Conservation (phyloP, 192 early-diverging fungal species). For the Entomortierella lignicola region DNA sequence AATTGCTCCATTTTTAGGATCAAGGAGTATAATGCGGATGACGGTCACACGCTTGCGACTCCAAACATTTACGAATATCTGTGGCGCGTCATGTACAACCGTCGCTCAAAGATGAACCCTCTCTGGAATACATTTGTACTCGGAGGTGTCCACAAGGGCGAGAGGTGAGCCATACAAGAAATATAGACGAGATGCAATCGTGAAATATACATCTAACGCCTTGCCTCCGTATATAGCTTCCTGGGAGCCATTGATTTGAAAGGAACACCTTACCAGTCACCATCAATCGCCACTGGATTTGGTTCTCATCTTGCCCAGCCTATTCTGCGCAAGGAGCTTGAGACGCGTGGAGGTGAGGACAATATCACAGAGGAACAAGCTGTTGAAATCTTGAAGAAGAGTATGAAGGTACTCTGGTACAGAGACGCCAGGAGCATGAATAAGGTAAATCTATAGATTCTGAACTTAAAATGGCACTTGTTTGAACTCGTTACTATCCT, state of each 20-base stretch:
- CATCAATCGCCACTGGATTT: slow-evolving; percentile 95
- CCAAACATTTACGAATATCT: slow-evolving; percentile 93
- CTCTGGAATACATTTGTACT: slow-evolving; percentile 97
- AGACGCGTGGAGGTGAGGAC: slow-evolving; percentile 79
- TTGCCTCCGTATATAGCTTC: slow-evolving; percentile 58
- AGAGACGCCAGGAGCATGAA: slow-evolving; percentile 94
- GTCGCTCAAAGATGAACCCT: slow-evolving; percentile 90
- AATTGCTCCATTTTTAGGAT: slow-evolving; percentile 63
- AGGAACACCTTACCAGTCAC: slow-evolving; percentile 93
- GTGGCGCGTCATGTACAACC: slow-evolving; percentile 90
- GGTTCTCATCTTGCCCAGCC: slow-evolving; percentile 92
- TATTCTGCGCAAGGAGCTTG: slow-evolving; percentile 90
- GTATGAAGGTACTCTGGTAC: slow-evolving; percentile 95
- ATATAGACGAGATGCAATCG: not conserved
- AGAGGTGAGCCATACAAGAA: slow-evolving; percentile 61
- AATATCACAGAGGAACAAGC: slow-evolving; percentile 93
- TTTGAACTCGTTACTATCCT: no score
- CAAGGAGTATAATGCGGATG: slow-evolving; percentile 88
- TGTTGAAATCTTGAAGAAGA: slow-evolving; percentile 82
- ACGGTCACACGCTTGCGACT: slow-evolving; percentile 88
- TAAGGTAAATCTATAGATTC: slow-evolving; percentile 73
- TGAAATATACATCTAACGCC: not conserved
- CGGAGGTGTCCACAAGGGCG: slow-evolving; percentile 83
- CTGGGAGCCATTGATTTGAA: slow-evolving; percentile 93
- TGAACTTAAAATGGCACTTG: no score